These are phyloP conservation scores for Mycena olivaceomarginata DNA, from an alignment of 768 basidiomycete genomes.

Conservation along the genomic window DNA sequence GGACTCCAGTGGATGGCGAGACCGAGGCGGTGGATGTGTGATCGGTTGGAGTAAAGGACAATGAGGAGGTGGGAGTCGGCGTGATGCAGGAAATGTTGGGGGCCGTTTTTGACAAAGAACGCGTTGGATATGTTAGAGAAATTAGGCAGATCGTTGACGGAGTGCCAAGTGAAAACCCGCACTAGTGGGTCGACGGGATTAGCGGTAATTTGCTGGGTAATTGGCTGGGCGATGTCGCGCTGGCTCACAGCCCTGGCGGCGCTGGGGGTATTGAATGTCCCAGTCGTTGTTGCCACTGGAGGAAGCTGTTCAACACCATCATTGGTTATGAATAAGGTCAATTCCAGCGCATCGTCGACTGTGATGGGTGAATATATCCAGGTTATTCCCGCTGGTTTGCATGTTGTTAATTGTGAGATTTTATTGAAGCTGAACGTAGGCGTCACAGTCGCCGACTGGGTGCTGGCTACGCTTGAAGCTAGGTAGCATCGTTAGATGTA, in stretches of 20 bases:
- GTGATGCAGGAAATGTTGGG: conserved; percentile 57
- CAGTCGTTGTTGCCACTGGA: conserved; percentile 1
- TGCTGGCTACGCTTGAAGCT: background rate
- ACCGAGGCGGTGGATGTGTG: conserved; percentile 33
- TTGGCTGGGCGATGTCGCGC: background rate
- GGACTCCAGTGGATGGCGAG: conserved; percentile 42
- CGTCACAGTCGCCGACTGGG: background rate
- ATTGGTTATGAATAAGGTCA: conserved; percentile 38
- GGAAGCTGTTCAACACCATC: conserved; percentile 18
- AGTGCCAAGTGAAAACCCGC: conserved; percentile 61
- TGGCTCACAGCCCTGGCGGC: background rate
- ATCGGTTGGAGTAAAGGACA: conserved; percentile 6
- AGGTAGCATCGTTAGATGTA: conserved; percentile 24
- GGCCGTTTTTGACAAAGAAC: conserved; percentile 57
- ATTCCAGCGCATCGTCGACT: background rate
- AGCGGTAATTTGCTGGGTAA: background rate
- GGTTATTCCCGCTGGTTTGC: conserved; percentile 54
- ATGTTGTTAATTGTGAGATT: conserved; percentile 58
- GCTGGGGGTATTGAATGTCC: conserved; percentile 2
- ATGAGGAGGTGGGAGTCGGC: conserved; percentile 31
- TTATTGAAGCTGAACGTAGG: conserved; percentile 45
- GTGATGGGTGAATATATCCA: conserved; percentile 44
- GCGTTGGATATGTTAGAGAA: conserved; percentile 42
- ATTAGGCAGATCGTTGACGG: conserved; percentile 57
- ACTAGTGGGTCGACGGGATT: conserved; percentile 49